Conservation (phyloP, 2,329 filamentous ascomycete genomes). For the Talaromyces funiculosus region DNA sequence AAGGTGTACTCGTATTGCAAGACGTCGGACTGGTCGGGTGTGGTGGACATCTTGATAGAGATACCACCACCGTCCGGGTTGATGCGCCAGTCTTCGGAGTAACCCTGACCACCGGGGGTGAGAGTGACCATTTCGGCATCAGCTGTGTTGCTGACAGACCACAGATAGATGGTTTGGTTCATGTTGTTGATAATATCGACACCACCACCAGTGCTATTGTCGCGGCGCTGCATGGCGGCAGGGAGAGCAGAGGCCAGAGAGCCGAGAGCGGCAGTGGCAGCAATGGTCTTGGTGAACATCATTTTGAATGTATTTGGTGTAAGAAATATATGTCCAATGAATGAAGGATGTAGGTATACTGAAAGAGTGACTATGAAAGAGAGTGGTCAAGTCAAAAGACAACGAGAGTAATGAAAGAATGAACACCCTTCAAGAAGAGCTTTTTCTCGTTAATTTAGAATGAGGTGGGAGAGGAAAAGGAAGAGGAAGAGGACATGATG, state of each 20-base stretch:
- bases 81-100: constrained; percentile 29
- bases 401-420: constrained; percentile 5
- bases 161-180: constrained; percentile 32
- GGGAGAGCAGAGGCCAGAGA: constrained; percentile 29
- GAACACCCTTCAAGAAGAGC: constrained; percentile 11
- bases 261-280: constrained; percentile 21
- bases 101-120: constrained; percentile 28
- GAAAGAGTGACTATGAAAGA: constrained; percentile 4
- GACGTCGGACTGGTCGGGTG: constrained; percentile 28
- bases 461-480: not conserved
- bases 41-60: constrained; percentile 38
- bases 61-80: constrained; percentile 37
- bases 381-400: not conserved
- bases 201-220: constrained; percentile 21
- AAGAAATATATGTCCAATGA: not conserved
- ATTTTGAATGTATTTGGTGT: constrained; percentile 15
- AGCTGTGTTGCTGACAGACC: constrained; percentile 34
- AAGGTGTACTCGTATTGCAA: constrained; percentile 41
- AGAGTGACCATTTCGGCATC: constrained; percentile 31
- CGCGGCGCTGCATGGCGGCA: constrained; percentile 6
- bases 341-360: not conserved
- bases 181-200: constrained; percentile 38
- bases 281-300: constrained; percentile 34
- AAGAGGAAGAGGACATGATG: not conserved
- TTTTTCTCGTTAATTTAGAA: not conserved